phyloP scores from a whole-genome alignment of 2,329 filamentous ascomycete species.

The Monosporascus sp. region DNA sequence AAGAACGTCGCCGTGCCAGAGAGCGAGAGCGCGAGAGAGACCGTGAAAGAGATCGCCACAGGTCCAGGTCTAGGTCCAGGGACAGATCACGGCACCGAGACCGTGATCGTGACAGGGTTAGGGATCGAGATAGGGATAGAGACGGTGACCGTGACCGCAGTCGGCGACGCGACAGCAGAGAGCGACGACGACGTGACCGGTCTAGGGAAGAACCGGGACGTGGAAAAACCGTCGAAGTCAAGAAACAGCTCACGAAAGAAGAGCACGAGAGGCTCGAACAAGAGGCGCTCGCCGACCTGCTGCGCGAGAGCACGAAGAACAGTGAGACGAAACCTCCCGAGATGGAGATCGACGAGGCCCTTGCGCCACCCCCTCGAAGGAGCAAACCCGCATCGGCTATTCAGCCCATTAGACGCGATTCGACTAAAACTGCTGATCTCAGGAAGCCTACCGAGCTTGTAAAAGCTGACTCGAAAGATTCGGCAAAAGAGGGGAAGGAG shows the following conservation, averaged over 20 bases:
- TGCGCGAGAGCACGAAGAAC: constrained; percentile 52
- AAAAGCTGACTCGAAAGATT: constrained; percentile 30
- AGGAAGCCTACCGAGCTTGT: constrained; percentile 30
- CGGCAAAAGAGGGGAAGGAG: constrained; percentile 19
- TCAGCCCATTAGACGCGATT: constrained; percentile 47
- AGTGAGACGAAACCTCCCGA: constrained; percentile 43
- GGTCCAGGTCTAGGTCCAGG: constrained; percentile 7
- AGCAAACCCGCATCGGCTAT: constrained; percentile 52
- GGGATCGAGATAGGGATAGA: constrained; percentile 25
- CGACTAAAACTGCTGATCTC: constrained; percentile 36
- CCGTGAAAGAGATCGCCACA: constrained; percentile 20
- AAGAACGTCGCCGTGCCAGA: constrained; percentile 43
- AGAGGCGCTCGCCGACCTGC: constrained; percentile 52
- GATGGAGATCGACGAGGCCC: constrained; percentile 50
- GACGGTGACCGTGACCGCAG: constrained; percentile 30
- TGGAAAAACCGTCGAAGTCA: constrained; percentile 37
- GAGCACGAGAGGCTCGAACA: constrained; percentile 53
- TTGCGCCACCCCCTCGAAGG: constrained; percentile 50
- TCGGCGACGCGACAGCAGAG: constrained; percentile 25
- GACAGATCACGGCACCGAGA: constrained; percentile 13
- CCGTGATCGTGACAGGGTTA: constrained; percentile 28
- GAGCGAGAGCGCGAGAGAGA: constrained; percentile 32
- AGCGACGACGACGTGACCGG: constrained; percentile 27
- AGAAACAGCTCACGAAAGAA: constrained; percentile 52
- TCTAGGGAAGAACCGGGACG: constrained; percentile 32